Percentiles rank a stretch among this genome's conserved stretches.
Evolutionary conservation across 345 rosid species (phyloP).

Genomic region (Populus ilicifolia): DNA sequence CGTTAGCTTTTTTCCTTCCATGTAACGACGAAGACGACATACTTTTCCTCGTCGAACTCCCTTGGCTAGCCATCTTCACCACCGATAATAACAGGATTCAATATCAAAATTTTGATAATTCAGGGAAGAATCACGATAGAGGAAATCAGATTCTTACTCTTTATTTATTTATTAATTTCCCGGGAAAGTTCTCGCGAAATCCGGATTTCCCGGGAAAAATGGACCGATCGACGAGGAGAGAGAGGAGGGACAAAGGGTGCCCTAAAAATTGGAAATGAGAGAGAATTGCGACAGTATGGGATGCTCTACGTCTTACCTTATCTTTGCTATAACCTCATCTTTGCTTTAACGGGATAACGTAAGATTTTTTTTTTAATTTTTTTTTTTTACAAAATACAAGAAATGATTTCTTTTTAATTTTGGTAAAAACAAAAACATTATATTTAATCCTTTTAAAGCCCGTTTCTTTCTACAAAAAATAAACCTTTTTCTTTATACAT

Average conservation of each 20-base stretch:
- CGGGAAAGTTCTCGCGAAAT: constrained; percentile 2
- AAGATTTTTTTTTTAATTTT: background rate
- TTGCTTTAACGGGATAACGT: background rate
- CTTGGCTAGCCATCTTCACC: constrained; percentile 66
- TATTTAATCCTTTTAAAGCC: too few species aligned
- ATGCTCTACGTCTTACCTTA: background rate
- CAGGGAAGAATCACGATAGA: background rate
- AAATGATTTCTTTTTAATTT: too few species aligned
- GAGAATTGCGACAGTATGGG: background rate
- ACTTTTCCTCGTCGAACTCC: constrained; percentile 66
- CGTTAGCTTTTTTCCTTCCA: constrained; percentile 54
- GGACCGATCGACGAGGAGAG: constrained; percentile 34
- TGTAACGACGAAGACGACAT: constrained; percentile 34
- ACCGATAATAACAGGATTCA: background rate
- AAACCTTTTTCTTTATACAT: too few species aligned
- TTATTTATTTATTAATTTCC: background rate
- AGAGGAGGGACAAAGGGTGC: background rate
- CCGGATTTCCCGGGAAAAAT: constrained; percentile 36
- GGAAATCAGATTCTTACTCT: background rate
- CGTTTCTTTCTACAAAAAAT: too few species aligned
- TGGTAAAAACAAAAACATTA: too few species aligned
- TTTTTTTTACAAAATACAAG: too few species aligned
- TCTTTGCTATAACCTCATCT: background rate
- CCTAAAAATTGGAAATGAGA: background rate
- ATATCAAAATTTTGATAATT: background rate